Base-by-base conservation (phyloP, 2,329 filamentous ascomycete species). In the Aspergillus melleus region DNA sequence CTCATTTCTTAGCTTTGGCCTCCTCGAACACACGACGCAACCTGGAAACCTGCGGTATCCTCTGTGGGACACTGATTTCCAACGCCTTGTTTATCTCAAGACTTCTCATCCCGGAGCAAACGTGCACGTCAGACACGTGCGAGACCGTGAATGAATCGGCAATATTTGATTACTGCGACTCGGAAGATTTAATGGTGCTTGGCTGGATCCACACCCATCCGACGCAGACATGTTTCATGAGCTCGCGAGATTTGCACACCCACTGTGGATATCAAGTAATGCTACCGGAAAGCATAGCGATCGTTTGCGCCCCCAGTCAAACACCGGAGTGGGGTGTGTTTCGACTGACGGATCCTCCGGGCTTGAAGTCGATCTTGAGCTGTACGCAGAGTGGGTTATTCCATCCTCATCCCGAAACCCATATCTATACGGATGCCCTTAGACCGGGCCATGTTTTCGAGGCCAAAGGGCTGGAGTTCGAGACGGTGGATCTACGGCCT, bases 151-250 rank as follows among this genome's bases (percentile, higher is more conserved):
- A 97, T 66, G 92, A 96, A 74, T 85, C 86, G 30, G 86, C 87
- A 0, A 83, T 97, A 29, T 93, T 97, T 67, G 92, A 96, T 58
- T 97, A 94, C 74, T 96, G 93, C 71, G 90, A 95, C 68, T 83
- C 83, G 5, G 86, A 96, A 70, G 90, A 96, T 61, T 77, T 98
- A 39, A 86, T 96, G 75, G 87, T 96, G 55, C 83, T 96, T 5
- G 94, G 94, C 44, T 99, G 95, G 95, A 99, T 99, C 62, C 95
- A 99, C 73, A 99, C 95, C 0, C 95, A 99, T 74, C 95, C 95
- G 0, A 92, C 90, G 0, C 95, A 99, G 78, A 96, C 92, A 0
- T 99, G 95, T 76, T 99, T 99, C 74, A 96, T 99, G 91, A 96
- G 92, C 73, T 95, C 90, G 52, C 83, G 94, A 53, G 95, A 99